phyloP scores from a whole-genome alignment of 352 stramenopile genomes.

The Phytopythium ostracodes region DNA sequence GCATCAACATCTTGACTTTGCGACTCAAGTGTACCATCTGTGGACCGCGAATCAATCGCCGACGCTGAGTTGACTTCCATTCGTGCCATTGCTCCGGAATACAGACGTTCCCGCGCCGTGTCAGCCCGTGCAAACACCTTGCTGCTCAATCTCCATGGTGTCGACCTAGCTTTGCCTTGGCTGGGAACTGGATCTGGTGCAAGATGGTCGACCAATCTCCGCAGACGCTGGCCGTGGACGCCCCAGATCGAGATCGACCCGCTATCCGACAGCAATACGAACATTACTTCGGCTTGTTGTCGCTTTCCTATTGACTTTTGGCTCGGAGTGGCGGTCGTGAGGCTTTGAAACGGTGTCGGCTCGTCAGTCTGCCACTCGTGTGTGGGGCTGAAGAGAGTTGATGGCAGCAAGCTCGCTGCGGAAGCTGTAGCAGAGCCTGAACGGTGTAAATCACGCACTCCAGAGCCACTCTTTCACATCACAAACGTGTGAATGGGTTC shows the following conservation, averaged over 20 bases:
- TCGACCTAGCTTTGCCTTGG: not conserved
- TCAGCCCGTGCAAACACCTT: not conserved
- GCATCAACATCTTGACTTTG: not conserved
- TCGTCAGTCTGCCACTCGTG: slow-evolving; percentile 25
- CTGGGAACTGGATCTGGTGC: not conserved
- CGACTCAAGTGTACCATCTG: not conserved
- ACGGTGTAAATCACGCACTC: not conserved
- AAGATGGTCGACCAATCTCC: slow-evolving; percentile 15
- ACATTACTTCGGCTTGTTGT: slow-evolving; percentile 5
- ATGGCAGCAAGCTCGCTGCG: not conserved
- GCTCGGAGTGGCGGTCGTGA: slow-evolving; percentile 9
- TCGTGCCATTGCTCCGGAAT: not conserved
- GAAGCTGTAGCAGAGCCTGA: not conserved
- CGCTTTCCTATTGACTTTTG: not conserved
- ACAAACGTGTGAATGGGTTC: slow-evolving; percentile 8
- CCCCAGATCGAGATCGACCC: slow-evolving; percentile 33
- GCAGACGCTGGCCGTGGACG: slow-evolving; percentile 23
- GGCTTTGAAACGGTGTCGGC: slow-evolving; percentile 15
- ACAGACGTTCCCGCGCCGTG: not conserved
- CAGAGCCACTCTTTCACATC: not conserved
- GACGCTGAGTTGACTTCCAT: not conserved
- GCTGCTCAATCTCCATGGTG: slow-evolving; percentile 8
- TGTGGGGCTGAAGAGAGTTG: slow-evolving; percentile 14
- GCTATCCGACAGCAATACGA: slow-evolving; percentile 27
- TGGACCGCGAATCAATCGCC: not conserved